These are phyloP conservation scores for Cryptococcus sp. DNA, from an alignment of 1,284 basidiomycete species.

Conservation along the genomic window DNA sequence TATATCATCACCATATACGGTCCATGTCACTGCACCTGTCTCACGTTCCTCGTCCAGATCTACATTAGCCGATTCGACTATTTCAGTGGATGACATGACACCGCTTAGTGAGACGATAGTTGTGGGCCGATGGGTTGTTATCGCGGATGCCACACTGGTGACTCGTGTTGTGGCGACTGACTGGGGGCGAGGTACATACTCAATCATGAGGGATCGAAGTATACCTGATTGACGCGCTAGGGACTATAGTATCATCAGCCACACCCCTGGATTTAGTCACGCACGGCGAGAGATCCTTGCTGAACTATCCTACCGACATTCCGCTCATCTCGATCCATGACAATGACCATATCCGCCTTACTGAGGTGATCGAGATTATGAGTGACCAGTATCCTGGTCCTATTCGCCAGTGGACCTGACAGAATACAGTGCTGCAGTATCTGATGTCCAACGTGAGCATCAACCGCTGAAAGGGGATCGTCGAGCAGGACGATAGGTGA, in stretches of 20 bases:
- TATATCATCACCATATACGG: constrained; percentile 11
- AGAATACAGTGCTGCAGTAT: constrained; percentile 57
- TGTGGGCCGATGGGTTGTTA: neutral
- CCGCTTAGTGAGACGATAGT: too few relatives aligned
- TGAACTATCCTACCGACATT: constrained; percentile 2
- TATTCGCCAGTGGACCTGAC: constrained; percentile 56
- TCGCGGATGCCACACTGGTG: neutral
- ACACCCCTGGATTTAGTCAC: neutral
- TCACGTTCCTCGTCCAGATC: constrained; percentile 18
- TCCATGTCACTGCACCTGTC: constrained; percentile 11
- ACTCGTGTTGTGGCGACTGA: neutral
- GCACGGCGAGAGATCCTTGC: constrained; percentile 6
- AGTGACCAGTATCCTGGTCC: constrained; percentile 67
- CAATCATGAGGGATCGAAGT: neutral
- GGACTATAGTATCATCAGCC: neutral
- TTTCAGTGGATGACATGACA: neutral
- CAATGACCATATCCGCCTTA: constrained; percentile 20
- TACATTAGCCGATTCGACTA: neutral
- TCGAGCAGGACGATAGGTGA: constrained; percentile 22
- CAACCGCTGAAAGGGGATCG: constrained; percentile 60
- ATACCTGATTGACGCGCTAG: neutral
- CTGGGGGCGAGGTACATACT: neutral
- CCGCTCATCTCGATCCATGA: constrained; percentile 18
- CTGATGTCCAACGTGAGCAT: constrained; percentile 49
- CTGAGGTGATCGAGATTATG: constrained; percentile 61